phyloP scores from a whole-genome alignment of 768 basidiomycete species.

The Clitopilus hobsonii region DNA sequence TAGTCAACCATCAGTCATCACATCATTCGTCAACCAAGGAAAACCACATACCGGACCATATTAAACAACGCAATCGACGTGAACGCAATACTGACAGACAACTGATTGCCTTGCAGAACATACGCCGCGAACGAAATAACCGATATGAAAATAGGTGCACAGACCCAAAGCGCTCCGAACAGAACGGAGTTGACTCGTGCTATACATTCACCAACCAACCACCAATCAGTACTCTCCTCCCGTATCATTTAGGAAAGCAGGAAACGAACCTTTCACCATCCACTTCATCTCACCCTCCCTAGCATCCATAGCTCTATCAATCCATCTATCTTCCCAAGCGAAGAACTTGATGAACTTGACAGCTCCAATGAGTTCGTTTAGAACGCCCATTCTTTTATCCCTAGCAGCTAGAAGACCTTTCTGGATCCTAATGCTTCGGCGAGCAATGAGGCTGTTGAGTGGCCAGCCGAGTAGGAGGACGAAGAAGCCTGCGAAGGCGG shows the following conservation, averaged over 20 bases:
- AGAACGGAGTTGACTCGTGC: conserved; percentile 69
- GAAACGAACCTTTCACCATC: conserved; percentile 59
- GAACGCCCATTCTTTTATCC: conserved; percentile 73
- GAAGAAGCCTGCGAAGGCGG: conserved; percentile 76
- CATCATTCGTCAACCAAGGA: neutral
- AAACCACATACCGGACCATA: conserved; percentile 77
- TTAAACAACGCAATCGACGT: conserved; percentile 82
- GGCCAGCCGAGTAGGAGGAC: conserved; percentile 65
- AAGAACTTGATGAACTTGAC: conserved; percentile 84
- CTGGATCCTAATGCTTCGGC: conserved; percentile 54
- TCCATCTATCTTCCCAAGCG: conserved; percentile 79
- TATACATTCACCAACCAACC: conserved; percentile 22
- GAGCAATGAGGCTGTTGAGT: conserved; percentile 62
- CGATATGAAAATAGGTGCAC: conserved; percentile 76
- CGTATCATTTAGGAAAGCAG: neutral
- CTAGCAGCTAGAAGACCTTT: conserved; percentile 56
- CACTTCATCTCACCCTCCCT: conserved; percentile 69
- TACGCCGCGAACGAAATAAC: conserved; percentile 75
- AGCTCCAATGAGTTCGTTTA: conserved; percentile 74
- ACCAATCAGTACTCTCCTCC: no score
- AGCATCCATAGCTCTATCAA: conserved; percentile 55
- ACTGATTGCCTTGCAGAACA: conserved; percentile 64
- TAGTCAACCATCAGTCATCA: neutral
- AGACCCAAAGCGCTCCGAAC: conserved; percentile 69
- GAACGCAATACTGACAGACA: conserved; percentile 80